Percentiles rank a stretch among this genome's conserved stretches.
phyloP scores from a whole-genome alignment of 2,329 filamentous ascomycete genomes.

The Calonectria multiphialidica region DNA sequence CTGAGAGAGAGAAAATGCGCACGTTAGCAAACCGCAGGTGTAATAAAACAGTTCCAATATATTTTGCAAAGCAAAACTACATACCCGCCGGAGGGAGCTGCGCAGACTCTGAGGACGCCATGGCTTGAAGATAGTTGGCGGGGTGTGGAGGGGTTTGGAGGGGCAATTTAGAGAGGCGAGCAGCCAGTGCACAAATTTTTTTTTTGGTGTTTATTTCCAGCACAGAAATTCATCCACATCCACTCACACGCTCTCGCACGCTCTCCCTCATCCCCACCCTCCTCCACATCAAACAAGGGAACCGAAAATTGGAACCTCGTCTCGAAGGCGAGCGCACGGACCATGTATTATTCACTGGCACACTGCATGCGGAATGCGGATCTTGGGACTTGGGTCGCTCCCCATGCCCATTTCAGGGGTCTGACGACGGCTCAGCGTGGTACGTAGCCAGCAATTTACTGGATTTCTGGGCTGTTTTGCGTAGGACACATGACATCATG shows the following conservation, averaged over 20 bases:
- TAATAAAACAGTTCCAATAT: not conserved
- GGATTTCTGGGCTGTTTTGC: not conserved
- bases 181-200: conserved; percentile 42
- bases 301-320: not conserved
- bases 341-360: not conserved
- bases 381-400: not conserved
- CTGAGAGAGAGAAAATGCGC: conserved; percentile 49
- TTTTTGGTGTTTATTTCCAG: conserved; percentile 42
- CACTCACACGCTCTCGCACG: not conserved
- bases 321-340: conserved; percentile 5
- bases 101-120: conserved; percentile 47
- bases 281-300: conserved; percentile 4
- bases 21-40: not conserved
- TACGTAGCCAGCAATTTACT: conserved; percentile 11
- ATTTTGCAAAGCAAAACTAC: conserved; percentile 4
- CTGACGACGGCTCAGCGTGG: not conserved
- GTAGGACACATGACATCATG: conserved; percentile 42
- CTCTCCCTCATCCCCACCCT: not conserved
- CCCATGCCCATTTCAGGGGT: conserved; percentile 7
- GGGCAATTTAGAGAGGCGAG: conserved; percentile 38
- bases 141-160: conserved; percentile 47
- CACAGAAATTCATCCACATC: conserved; percentile 13
- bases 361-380: conserved; percentile 6
- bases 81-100: conserved; percentile 49
- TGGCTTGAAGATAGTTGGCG: conserved; percentile 34